phyloP scores from a whole-genome alignment of 176 grass and related monocot species.

The Carex cristatella region DNA sequence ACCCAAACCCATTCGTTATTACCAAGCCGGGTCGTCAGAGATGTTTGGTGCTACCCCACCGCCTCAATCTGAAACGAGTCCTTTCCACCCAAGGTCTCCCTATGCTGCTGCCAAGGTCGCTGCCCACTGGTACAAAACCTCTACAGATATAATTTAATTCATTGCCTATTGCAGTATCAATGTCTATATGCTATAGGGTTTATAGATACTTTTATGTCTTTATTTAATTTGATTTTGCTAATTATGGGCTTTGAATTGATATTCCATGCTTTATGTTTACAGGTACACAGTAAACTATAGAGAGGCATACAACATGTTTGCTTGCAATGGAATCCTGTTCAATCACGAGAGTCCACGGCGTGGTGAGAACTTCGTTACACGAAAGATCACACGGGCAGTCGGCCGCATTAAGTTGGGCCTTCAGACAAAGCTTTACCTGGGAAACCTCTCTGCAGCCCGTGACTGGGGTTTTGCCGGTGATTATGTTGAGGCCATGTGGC shows the following conservation, averaged over 20 bases:
- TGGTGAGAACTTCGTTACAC: slow-evolving; percentile 97
- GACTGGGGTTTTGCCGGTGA: slow-evolving; percentile 97
- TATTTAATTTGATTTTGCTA: not conserved
- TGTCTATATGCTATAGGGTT: not conserved
- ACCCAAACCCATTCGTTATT: slow-evolving; percentile 53
- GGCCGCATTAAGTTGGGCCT: slow-evolving; percentile 85
- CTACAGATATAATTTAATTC: not conserved
- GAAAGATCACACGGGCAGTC: slow-evolving; percentile 95
- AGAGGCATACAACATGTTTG: slow-evolving; percentile 83
- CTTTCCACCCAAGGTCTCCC: slow-evolving; percentile 85
- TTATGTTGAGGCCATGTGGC: slow-evolving; percentile 98
- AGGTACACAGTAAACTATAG: slow-evolving; percentile 95
- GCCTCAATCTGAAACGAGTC: slow-evolving; percentile 64
- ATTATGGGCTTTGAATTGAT: not conserved
- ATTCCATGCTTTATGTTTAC: not conserved
- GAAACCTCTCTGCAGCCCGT: slow-evolving; percentile 76
- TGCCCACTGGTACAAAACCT: slow-evolving; percentile 69
- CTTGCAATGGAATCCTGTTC: slow-evolving; percentile 98
- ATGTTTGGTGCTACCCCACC: slow-evolving; percentile 98
- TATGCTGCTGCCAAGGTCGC: slow-evolving; percentile 95
- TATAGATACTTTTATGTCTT: not conserved
- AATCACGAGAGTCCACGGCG: slow-evolving; percentile 96
- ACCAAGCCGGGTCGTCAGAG: slow-evolving; percentile 94
- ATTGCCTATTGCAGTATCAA: not conserved
- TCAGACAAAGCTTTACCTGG: slow-evolving; percentile 95